Evolutionary conservation across 805 yeast genomes (phyloP), one percentile per base, ranked within the genome.

Genomic region (Torulaspora gathmanii): DNA sequence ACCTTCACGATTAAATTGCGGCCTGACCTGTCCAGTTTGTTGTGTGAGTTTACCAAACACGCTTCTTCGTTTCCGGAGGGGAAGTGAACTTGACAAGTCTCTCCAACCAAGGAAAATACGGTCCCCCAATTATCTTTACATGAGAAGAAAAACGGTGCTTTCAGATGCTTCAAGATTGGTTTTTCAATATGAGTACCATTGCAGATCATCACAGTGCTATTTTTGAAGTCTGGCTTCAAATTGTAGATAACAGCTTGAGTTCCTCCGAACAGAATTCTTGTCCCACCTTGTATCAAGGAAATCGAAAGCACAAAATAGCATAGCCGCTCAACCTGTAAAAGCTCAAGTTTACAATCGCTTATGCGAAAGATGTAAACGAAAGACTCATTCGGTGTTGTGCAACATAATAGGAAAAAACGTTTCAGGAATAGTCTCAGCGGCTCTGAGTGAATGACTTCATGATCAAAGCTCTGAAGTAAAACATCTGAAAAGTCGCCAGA

Each of bases 261-360:
- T 2, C 50, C 50, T 2, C 20, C 39, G 12, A 46, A 42, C 3
- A 20, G 2, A 13, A 46, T 35, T 17, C 23, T 35, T 9, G 36
- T 34, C 6, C 27, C 29, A 13, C 23, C 27, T 7, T 19, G 40
- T 15, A 28, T 19, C 7, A 37, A 15, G 10, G 29, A 13, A 16
- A 46, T 19, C 17, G 44, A 22, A 16, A 29, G 26, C 9, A 37
- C 42, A 23, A 37, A 36, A 3, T 6, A 22, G 2, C 26, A 22
- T n/a, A 44, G 16, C 8, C 12, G 12, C 15, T 23, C 27, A 16
- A 11, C 3, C 12, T 39, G 44, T 20, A 38, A 30, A 9, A 30
- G 42, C 30, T 29, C 34, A 5, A 44, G 36, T 19, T 29, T 27
- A 30, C 12, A 6, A 4, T 19, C 19, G 12, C 35, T 22, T 9